Conservation (phyloP, 208 protist species). For the Wallacemonas sp. region DNA sequence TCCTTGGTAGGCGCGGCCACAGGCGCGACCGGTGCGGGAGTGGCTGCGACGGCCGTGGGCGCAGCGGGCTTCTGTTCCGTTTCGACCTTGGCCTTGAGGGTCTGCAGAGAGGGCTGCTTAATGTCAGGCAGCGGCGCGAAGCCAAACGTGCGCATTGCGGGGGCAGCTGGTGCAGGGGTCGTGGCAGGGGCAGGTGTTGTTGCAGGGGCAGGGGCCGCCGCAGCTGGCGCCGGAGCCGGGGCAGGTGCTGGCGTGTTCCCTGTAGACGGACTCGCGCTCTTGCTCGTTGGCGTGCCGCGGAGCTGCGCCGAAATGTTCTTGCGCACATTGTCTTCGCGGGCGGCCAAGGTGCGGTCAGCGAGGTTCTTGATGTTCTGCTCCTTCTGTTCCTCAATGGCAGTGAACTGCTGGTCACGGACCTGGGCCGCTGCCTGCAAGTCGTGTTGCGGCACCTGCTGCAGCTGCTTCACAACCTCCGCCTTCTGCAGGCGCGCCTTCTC, state of each 20-base stretch:
- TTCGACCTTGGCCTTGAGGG: slow-evolving; percentile 28
- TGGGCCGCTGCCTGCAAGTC: slow-evolving; percentile 10
- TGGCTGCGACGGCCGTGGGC: background rate
- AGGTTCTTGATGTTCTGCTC: slow-evolving; percentile 53
- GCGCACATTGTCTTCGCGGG: slow-evolving; percentile 42
- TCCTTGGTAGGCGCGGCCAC: slow-evolving; percentile 40
- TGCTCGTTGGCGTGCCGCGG: background rate
- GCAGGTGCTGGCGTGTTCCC: slow-evolving; percentile 10
- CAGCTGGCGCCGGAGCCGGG: background rate
- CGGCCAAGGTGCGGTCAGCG: slow-evolving; percentile 39
- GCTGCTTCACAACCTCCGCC: slow-evolving; percentile 27
- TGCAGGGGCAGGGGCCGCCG: background rate
- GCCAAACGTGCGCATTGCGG: slow-evolving; percentile 20
- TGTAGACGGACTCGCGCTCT: background rate
- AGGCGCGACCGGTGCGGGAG: slow-evolving; percentile 1
- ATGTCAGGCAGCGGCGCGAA: slow-evolving; percentile 34
- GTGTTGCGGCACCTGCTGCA: slow-evolving; percentile 14
- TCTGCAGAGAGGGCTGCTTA: slow-evolving; percentile 43
- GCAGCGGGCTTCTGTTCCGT: slow-evolving; percentile 7
- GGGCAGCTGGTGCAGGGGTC: background rate
- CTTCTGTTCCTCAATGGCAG: slow-evolving; percentile 47
- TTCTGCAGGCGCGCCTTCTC: slow-evolving; percentile 19
- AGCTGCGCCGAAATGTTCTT: slow-evolving; percentile 29
- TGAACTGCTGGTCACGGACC: slow-evolving; percentile 38
- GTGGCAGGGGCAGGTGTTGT: background rate